Percentiles rank a stretch among this genome's conserved stretches.
Conservation (phyloP, 2,329 filamentous ascomycete genomes). For the Trichoderma sp. region DNA sequence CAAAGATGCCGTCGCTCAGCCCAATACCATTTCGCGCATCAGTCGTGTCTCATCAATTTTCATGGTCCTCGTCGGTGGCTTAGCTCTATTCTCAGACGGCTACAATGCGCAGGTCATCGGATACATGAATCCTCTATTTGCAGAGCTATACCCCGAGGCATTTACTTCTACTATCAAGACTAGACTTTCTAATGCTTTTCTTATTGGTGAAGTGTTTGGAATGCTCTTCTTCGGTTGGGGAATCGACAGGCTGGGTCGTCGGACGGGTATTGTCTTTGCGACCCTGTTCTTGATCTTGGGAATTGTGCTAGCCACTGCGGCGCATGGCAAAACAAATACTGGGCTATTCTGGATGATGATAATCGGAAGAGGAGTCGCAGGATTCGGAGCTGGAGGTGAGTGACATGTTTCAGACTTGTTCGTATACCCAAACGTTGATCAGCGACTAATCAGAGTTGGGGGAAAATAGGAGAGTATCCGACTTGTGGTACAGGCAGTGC, state of each 20-base stretch:
- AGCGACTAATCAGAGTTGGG: background rate
- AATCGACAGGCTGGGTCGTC: conserved; percentile 52
- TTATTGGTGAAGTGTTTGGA: conserved; percentile 49
- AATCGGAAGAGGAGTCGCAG: conserved; percentile 51
- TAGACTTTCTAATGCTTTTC: conserved; percentile 45
- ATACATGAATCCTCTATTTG: conserved; percentile 41
- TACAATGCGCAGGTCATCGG: conserved; percentile 44
- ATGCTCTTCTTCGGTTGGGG: conserved; percentile 47
- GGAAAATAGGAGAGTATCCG: conserved; percentile 37
- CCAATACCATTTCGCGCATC: background rate
- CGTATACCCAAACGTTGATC: background rate
- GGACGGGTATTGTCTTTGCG: conserved; percentile 50
- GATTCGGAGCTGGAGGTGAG: conserved; percentile 47
- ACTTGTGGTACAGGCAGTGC: conserved; percentile 37
- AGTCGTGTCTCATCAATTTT: conserved; percentile 3
- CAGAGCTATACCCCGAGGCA: conserved; percentile 39
- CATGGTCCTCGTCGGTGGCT: conserved; percentile 37
- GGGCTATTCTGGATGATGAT: conserved; percentile 58
- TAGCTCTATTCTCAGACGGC: conserved; percentile 42
- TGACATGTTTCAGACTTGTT: no score
- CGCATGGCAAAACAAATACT: conserved; percentile 46
- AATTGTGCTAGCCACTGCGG: conserved; percentile 49
- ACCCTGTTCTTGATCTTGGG: conserved; percentile 53
- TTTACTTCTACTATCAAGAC: conserved; percentile 44
- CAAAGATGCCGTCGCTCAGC: background rate